Base-by-base conservation (phyloP, 2,329 filamentous ascomycete species). In the Sporothrix inflata region DNA sequence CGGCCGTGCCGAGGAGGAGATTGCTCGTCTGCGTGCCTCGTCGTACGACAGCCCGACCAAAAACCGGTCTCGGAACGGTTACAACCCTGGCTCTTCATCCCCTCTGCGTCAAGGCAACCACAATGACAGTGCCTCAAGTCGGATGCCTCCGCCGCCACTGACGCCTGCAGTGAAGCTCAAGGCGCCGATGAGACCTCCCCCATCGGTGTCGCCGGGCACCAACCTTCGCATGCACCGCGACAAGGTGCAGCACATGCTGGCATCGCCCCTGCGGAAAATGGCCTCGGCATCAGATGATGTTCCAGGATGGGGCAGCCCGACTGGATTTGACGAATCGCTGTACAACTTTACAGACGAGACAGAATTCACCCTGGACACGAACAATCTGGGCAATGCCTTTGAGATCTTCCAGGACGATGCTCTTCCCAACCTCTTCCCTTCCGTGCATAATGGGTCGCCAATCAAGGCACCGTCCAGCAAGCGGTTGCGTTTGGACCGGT, bases 1-100 rank as follows among this genome's bases (percentile, higher is more conserved):
- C 73, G 95, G 95, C 40, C 92, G 95, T 74, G 96, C 96, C 19
- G 96, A 98, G 81, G 94, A 97, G 77, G 96, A 98, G 81, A 98
- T 99, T 84, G 93, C 92, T 61, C 93, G 95, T 53, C 91, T 98
- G 70, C 92, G 96, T 76, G 93, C 92, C 74, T 98, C 95, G 1
- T 97, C 94, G 1, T 95, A 94, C 77, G 94, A 97, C 78, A 98
- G 94, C 78, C 96, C 96, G 4, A 92, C 90, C 67, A 94, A 93
- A 82, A 82, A 84, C 76, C 86, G 90, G 55, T 86, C 87, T 14
- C 84, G 84, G 71, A 83, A 85, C 74, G 84, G 82, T 5, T 84
- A 85, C 70, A 81, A 85, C 47, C 86, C 87, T 9, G 80, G 84
- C 21, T 91, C 90, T 2, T 94, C 92, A 1, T 94, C 92, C 2